These are phyloP conservation scores for Glaciozyma antarctica DNA, from an alignment of 768 basidiomycete species.

Conservation along the genomic window DNA sequence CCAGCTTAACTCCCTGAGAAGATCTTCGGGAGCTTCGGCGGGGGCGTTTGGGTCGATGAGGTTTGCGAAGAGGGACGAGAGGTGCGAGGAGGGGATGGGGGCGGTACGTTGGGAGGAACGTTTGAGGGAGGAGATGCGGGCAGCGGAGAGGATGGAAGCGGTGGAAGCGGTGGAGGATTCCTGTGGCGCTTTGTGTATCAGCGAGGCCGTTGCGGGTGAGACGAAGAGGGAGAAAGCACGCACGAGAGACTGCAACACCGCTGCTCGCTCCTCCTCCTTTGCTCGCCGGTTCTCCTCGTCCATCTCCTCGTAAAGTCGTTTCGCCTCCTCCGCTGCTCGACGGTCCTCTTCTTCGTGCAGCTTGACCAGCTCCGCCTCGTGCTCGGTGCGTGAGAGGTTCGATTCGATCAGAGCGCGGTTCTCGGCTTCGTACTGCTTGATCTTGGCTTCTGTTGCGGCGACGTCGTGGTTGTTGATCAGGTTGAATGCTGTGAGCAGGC, in stretches of 20 bases:
- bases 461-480: slow-evolving; percentile 29
- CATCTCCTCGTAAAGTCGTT: slow-evolving; percentile 20
- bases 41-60: neutral
- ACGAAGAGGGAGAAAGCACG: neutral
- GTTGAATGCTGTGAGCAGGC: slow-evolving; percentile 26
- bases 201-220: neutral
- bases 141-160: slow-evolving; percentile 8
- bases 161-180: slow-evolving; percentile 7
- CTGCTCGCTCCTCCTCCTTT: slow-evolving; percentile 19
- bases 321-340: slow-evolving; percentile 46
- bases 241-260: slow-evolving; percentile 17
- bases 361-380: slow-evolving; percentile 19
- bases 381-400: slow-evolving; percentile 53
- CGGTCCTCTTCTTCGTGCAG: slow-evolving; percentile 36
- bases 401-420: slow-evolving; percentile 75
- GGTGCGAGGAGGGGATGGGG: neutral
- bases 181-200: neutral
- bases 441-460: slow-evolving; percentile 53
- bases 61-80: slow-evolving; percentile 14
- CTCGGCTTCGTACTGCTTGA: slow-evolving; percentile 64
- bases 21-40: slow-evolving; percentile 49
- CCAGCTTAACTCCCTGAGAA: slow-evolving; percentile 54
- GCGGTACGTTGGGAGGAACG: slow-evolving; percentile 16
- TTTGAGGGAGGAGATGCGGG: slow-evolving; percentile 7
- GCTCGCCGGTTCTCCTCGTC: slow-evolving; percentile 37